Conservation (phyloP, 345 rosid genomes). For the Barbarea vulgaris region DNA sequence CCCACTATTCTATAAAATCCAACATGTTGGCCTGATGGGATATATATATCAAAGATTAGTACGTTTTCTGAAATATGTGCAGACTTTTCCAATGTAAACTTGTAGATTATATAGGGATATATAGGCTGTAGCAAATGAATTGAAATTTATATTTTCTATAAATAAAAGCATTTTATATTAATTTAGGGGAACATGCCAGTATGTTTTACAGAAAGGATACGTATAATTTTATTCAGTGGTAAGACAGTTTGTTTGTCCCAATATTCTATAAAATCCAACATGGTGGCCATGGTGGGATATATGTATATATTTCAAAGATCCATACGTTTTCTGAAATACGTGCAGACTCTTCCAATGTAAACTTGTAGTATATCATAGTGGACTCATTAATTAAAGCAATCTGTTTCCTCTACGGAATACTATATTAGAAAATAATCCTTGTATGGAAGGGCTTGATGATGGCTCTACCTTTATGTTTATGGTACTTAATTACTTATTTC, state of each 20-base stretch:
- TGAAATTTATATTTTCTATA: too few relatives aligned
- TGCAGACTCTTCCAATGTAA: slow-evolving; percentile 4
- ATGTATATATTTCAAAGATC: not conserved
- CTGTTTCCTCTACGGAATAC: not conserved
- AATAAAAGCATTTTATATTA: not conserved
- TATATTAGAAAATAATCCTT: not conserved
- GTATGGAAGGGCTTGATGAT: not conserved
- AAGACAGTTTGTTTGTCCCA: not conserved
- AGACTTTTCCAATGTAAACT: too few relatives aligned
- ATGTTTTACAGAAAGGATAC: not conserved
- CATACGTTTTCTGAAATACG: not conserved
- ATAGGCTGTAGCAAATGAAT: too few relatives aligned
- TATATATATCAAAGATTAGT: too few relatives aligned
- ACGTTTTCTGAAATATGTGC: too few relatives aligned
- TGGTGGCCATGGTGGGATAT: not conserved
- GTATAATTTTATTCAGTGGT: not conserved
- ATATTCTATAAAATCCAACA: not conserved
- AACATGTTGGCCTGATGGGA: not conserved
- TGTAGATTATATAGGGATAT: too few relatives aligned
- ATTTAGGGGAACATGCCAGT: not conserved
- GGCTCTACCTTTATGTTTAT: not conserved
- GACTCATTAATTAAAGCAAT: too few relatives aligned
- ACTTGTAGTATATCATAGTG: too few relatives aligned
- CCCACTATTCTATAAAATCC: not conserved
- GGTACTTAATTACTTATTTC: not conserved